Evolutionary conservation across 169 alveolate species (phyloP), one percentile per base, ranked within the genome.

Genomic region (Perkinsus chesapeaki): DNA sequence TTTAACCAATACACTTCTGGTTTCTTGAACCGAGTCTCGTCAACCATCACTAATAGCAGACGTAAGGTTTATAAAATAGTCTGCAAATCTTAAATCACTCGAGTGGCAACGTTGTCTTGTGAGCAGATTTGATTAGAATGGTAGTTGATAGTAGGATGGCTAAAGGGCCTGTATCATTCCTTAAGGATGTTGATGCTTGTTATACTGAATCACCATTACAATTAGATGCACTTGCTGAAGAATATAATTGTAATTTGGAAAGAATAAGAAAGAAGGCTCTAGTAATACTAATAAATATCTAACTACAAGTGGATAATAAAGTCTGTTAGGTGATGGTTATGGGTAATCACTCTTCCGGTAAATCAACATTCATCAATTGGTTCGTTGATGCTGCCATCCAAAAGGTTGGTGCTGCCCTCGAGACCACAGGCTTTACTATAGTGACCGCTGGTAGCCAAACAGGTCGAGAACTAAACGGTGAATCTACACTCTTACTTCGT

Each of bases 281-380:
- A 34, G 82, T 60, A 60, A 16, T n/a, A n/a, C n/a, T n/a, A n/a
- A n/a, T n/a, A n/a, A n/a, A n/a, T n/a, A n/a, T n/a, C n/a, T n/a
- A n/a, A n/a, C n/a, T n/a, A n/a, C n/a, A n/a, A n/a, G n/a, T n/a
- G n/a, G n/a, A n/a, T n/a, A n/a, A n/a, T n/a, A n/a, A n/a, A n/a
- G n/a, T n/a, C n/a, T n/a, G 72, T 60, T 16, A 60, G 82, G 98
- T 96, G 0, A 92, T 96, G 97, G 94, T 96, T 9, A 93, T 96
- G 60, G 98, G 98, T 0, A 96, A 96, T 92, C 96, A 96, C 16
- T 96, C 98, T 27, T 96, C 98, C 39, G 98, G 98, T 7, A 96
- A 96, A 73, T 95, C 97, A 27, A 96, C 98, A 36, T 93, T 96
- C 72, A 95, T 96, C 36, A 96, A 96, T 91, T 96, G 98, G 97